Percentiles rank a stretch among this genome's conserved stretches.
Conservation (phyloP, 805 yeast species). For the Blastobotrys chiropterorum region DNA sequence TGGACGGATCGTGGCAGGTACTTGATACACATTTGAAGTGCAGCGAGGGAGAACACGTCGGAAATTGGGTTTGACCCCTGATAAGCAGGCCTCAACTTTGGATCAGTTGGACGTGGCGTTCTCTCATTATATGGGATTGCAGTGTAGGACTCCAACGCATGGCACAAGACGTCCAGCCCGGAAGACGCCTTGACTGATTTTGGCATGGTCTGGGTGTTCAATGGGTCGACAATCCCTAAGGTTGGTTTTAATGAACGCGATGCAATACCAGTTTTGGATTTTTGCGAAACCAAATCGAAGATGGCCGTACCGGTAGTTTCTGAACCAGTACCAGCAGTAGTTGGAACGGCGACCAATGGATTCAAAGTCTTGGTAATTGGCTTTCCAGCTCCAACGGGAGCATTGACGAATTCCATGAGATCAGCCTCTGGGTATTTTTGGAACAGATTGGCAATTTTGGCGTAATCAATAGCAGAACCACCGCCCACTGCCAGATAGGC, state of each 20-base stretch:
- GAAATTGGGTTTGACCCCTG: constrained; percentile 43
- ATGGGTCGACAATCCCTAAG: constrained; percentile 41
- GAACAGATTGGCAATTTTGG: constrained; percentile 39
- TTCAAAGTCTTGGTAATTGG: constrained; percentile 31
- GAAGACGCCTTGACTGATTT: constrained; percentile 37
- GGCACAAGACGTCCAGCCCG: constrained; percentile 41
- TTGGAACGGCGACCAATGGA: constrained; percentile 40
- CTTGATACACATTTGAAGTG: constrained; percentile 35
- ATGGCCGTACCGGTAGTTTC: constrained; percentile 43
- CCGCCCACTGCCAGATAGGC: constrained; percentile 42
- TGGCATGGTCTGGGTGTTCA: constrained; percentile 37
- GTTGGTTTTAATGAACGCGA: constrained; percentile 38
- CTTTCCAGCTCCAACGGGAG: constrained; percentile 35
- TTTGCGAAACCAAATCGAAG: constrained; percentile 34
- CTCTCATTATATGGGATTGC: constrained; percentile 38
- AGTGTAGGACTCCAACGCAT: constrained; percentile 41
- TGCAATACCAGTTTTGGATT: constrained; percentile 40
- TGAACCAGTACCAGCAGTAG: constrained; percentile 44
- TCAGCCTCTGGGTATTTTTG: constrained; percentile 37
- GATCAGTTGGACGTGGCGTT: constrained; percentile 34
- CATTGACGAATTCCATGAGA: constrained; percentile 39
- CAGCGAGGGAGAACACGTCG: constrained; percentile 39
- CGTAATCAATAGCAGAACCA: constrained; percentile 43
- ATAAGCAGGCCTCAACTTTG: constrained; percentile 35
- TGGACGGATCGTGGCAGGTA: constrained; percentile 36